Evolutionary conservation across 257 asterid genomes (phyloP).

Genomic region (Petrea volubilis): DNA sequence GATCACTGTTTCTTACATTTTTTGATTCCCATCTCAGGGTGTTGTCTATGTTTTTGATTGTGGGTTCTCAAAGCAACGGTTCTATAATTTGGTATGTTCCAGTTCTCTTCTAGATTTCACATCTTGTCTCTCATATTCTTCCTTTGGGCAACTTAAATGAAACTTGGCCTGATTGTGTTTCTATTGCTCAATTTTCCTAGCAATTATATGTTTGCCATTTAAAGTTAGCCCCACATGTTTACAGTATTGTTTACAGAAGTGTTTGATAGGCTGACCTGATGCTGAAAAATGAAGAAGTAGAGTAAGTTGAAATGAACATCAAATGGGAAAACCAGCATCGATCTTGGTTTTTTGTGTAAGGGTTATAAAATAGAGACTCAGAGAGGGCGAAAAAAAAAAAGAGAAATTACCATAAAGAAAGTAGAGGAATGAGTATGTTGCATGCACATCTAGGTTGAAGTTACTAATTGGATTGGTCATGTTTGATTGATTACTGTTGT

Average conservation of each 20-base stretch:
- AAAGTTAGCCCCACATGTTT: not conserved
- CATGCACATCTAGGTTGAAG: too few relatives aligned
- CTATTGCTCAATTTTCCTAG: too few relatives aligned
- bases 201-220: not conserved
- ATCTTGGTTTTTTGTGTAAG: not conserved
- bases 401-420: too few relatives aligned
- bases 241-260: not conserved
- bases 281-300: not conserved
- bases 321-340: not conserved
- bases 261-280: not conserved
- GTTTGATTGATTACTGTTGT: not conserved
- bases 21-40: slow-evolving; percentile 54
- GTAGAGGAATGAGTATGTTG: not conserved
- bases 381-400: not conserved
- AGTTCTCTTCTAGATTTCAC: slow-evolving; percentile 14
- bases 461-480: not conserved
- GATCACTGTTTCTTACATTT: slow-evolving; percentile 24
- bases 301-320: not conserved
- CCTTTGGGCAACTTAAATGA: not conserved
- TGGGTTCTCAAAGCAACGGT: slow-evolving; percentile 92
- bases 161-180: not conserved
- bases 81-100: slow-evolving; percentile 80
- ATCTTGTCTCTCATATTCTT: not conserved
- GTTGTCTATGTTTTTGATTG: slow-evolving; percentile 90
- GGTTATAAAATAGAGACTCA: not conserved